Evolutionary conservation across 208 protist genomes (phyloP), one percentile per base, ranked within the genome.

Genomic region (Leishmania aethiopica): DNA sequence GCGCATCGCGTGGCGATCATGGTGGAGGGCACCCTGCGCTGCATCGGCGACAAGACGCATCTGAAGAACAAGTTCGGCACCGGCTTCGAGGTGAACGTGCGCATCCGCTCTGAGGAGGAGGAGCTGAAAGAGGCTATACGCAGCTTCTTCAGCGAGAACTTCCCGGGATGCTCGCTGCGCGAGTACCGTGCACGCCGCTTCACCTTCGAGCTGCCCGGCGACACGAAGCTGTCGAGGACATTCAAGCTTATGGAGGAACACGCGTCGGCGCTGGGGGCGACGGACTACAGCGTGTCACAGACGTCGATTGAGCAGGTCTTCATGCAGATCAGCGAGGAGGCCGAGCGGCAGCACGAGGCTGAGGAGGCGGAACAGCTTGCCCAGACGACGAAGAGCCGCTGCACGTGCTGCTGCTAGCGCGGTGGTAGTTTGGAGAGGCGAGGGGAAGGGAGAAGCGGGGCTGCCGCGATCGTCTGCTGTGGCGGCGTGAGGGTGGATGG

Each of bases 41-140:
- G 92, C 81, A 85, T 98, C 40, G 97, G 97, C n/a, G 85, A 86
- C 71, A 88, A 87, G 67, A 90, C 88, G n/a, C 90, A 96, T 78
- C 85, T 99, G 49, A 92, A 94, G 86, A 82, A 70, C 35, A 93
- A 92, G 83, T 94, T 88, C 83, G 89, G 90, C 69, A 92, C 84
- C 53, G 92, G 90, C 28, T 95, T 90, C 59, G 92, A 93, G 60
- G 25, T 28, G 42, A 47, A 40, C 1, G 72, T 92, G 66, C 86
- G 90, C 57, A 37, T 92, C 11, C 71, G 78, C 1, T 59, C 53
- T 28, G 83, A 85, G 22, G 84, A 85, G 0, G 49, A 67, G 32
- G 85, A 76, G 2, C 19, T 88, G 49, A 51, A 40, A 15, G 37
- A 51, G 35, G 62, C 37, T 11, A 78, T 91, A 19, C 81, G 0